Evolutionary conservation across 306 rosid genomes (phyloP).

Genomic region (Vigna nakashimae): DNA sequence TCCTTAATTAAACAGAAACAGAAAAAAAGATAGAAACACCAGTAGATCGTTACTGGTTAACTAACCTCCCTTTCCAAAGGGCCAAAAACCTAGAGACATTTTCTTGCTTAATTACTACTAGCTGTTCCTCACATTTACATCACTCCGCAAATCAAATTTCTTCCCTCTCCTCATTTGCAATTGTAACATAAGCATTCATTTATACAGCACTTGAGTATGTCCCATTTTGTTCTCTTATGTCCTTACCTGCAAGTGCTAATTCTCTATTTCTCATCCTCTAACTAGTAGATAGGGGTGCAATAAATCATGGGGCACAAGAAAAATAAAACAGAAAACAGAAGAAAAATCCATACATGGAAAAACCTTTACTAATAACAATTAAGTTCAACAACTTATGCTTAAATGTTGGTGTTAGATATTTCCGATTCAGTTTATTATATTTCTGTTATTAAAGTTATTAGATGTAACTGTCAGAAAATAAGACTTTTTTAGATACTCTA

Average conservation of each 20-base stretch:
- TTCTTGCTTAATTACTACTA: neutral
- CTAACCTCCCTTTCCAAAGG: neutral
- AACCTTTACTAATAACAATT: too few species aligned
- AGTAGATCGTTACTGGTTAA: neutral
- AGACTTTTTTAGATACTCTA: too few species aligned
- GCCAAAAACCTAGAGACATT: neutral
- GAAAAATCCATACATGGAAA: too few species aligned
- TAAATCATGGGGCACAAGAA: neutral
- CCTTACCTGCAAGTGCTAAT: neutral
- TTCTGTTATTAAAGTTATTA: too few species aligned
- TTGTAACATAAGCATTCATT: neutral
- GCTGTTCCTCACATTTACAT: neutral
- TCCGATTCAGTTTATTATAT: too few species aligned
- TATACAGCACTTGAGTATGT: neutral
- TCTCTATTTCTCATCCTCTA: neutral
- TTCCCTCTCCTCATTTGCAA: neutral
- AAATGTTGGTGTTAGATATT: too few species aligned
- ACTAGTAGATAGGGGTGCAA: neutral
- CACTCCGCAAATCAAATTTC: neutral
- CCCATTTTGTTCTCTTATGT: neutral
- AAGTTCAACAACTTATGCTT: too few species aligned
- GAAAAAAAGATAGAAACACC: conserved; percentile 12
- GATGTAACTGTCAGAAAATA: too few species aligned
- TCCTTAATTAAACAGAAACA: neutral
- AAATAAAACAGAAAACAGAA: too few species aligned